Evolutionary conservation across 2,329 filamentous ascomycete species (phyloP).

Genomic region (Aspergillus sp.): DNA sequence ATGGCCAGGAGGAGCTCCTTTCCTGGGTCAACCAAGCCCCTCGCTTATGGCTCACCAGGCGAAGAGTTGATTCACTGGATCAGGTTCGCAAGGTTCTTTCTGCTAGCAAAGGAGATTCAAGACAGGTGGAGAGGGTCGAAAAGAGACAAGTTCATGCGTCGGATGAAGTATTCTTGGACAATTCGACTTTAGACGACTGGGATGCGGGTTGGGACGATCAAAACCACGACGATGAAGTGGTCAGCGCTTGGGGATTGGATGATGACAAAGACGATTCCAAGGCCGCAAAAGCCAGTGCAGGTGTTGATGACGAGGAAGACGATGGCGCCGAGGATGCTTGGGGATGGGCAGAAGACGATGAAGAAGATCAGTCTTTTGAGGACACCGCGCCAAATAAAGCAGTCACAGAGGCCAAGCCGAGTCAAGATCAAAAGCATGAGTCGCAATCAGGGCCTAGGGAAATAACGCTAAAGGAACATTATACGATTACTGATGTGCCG

Average conservation of each 20-base stretch:
- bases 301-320: constrained; percentile 42
- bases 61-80: constrained; percentile 78
- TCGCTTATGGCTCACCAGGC: constrained; percentile 82
- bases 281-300: constrained; percentile 21
- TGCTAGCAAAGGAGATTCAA: constrained; percentile 67
- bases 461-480: constrained; percentile 80
- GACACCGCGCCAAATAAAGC: constrained; percentile 26
- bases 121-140: constrained; percentile 80
- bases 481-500: constrained; percentile 86
- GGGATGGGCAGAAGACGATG: constrained; percentile 78
- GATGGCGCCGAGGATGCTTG: constrained; percentile 67
- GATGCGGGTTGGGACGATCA: constrained; percentile 79
- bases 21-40: constrained; percentile 83
- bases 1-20: constrained; percentile 64
- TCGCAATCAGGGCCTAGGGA: constrained; percentile 54
- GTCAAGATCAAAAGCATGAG: constrained; percentile 25
- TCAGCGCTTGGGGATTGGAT: constrained; percentile 58
- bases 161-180: constrained; percentile 67
- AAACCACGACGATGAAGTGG: constrained; percentile 45
- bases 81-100: constrained; percentile 72
- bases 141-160: constrained; percentile 76
- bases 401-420: constrained; percentile 24
- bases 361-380: constrained; percentile 36
- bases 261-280: constrained; percentile 35
- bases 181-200: constrained; percentile 66